Base-by-base conservation (phyloP, 257 asterid genomes). In the Jaltomata sinuosa region DNA sequence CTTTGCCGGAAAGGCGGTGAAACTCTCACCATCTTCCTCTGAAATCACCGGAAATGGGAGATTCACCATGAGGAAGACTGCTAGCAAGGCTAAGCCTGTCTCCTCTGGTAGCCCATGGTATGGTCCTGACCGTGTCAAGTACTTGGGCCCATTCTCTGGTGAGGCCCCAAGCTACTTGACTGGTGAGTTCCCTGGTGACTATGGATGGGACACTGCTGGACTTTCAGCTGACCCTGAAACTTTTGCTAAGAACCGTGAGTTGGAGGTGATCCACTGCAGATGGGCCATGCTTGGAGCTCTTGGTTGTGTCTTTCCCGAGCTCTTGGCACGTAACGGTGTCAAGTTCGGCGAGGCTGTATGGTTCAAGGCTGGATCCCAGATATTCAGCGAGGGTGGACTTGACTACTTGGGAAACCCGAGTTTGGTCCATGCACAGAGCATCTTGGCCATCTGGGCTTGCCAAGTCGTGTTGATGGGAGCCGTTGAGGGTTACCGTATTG, bases 121-220 rank as follows among this genome's bases (percentile, higher is more conserved):
- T 40, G 89, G 89, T 82, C 90, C 89, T 0, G 90, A 87, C 82
- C 84, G 90, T 0, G 87, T 86, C 1, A 87, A 85, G 65, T 89
- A 85, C 85, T 84, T 87, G 83, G 91, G 90, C 8, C 91, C 90
- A 83, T 87, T 90, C 84, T 88, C 91, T 14, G 91, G 91, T 0
- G 91, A 90, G 61, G 8, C 92, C n/a, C 92, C 91, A 21, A 86
- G 89, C 84, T 89, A 89, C 83, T 86, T 90, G 47, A 89, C 87
- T 0, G 91, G 91, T 54, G 88, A 90, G n/a, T 90, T 90, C 82
- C 91, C 92, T n/a, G 90, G 92, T 36, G 92, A 88, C 42, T 90
- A 90, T 21, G 91, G 92, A 2, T 90, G 92, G 91, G 92, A 90
- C 74, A 88, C 92, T 40, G 92, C 89, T 16, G 92, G 92, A 40